Percentiles rank a stretch among this genome's conserved stretches.
Evolutionary conservation across 2,329 filamentous ascomycete species (phyloP).

Genomic region (Diaporthe amygdali): DNA sequence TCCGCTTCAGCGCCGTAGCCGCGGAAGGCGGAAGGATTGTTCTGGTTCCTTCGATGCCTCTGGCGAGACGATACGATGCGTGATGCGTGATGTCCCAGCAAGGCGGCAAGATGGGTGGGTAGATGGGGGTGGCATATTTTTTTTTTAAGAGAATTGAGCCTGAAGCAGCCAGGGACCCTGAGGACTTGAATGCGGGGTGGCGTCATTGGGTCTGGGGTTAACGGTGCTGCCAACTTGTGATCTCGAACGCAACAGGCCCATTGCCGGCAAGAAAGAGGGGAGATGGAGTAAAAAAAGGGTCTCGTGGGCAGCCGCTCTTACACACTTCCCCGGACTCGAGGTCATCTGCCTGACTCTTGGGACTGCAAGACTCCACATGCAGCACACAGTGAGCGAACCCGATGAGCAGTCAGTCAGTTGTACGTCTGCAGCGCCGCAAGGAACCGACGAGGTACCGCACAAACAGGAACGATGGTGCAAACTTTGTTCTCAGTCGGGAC

Average conservation of each 20-base stretch:
- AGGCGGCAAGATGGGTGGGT: background rate
- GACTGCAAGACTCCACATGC: conserved; percentile 17
- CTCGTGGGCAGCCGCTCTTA: conserved; percentile 17
- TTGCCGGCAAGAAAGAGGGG: conserved; percentile 18
- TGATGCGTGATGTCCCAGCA: conserved; percentile 1
- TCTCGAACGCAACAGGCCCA: conserved; percentile 7
- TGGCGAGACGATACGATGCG: background rate
- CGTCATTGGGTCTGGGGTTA: conserved; percentile 19
- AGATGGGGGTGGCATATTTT: background rate
- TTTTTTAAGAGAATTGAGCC: background rate
- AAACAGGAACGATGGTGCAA: background rate
- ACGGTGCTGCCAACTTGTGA: background rate
- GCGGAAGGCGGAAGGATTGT: conserved; percentile 2
- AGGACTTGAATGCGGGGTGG: conserved; percentile 17
- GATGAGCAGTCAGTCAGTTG: conserved; percentile 14
- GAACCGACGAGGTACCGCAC: conserved; percentile 5
- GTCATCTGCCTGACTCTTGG: conserved; percentile 21
- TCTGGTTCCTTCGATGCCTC: background rate
- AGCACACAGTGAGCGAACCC: background rate
- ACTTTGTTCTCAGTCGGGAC: background rate
- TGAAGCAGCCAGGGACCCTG: conserved; percentile 16
- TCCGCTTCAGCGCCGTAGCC: conserved; percentile 7
- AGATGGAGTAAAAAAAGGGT: conserved; percentile 13
- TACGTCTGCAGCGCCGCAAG: background rate
- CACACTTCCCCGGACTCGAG: conserved; percentile 22